Evolutionary conservation across 345 rosid species (phyloP).

Genomic region (Euphorbia pulcherrima): DNA sequence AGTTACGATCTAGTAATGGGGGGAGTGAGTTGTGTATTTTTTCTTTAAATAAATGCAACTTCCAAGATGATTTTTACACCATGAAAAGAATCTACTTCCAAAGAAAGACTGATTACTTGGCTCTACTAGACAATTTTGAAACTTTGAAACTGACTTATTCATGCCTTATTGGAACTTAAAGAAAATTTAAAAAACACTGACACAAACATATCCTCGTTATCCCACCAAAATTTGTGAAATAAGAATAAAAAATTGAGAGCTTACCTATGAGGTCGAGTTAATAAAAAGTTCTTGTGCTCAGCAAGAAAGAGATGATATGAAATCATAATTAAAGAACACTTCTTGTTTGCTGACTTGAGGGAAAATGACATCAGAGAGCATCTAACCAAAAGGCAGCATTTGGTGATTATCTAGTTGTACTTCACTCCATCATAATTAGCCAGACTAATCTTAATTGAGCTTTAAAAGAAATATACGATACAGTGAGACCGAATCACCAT

Average conservation of each 20-base stretch:
- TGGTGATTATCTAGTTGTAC: background rate
- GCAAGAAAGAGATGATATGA: background rate
- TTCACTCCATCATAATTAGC: background rate
- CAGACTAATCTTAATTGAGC: background rate
- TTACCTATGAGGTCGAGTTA: background rate
- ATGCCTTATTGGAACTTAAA: constrained; percentile 48
- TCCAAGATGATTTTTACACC: constrained; percentile 14
- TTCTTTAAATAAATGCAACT: constrained; percentile 17
- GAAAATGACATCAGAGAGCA: background rate
- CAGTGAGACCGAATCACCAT: background rate
- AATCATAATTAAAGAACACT: background rate
- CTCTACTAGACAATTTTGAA: constrained; percentile 20
- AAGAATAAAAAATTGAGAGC: background rate
- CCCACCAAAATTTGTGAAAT: constrained; percentile 14
- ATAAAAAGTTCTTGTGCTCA: background rate
- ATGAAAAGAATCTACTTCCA: constrained; percentile 6
- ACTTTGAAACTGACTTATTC: constrained; percentile 8
- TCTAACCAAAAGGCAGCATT: background rate
- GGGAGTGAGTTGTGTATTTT: background rate
- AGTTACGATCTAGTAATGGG: background rate
- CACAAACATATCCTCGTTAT: constrained; percentile 18
- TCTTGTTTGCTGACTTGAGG: background rate
- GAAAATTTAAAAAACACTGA: constrained; percentile 22
- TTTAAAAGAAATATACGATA: background rate
- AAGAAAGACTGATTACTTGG: constrained; percentile 13